These are phyloP conservation scores for Starmerella tilneyi DNA, from an alignment of 805 yeast species.

Conservation along the genomic window DNA sequence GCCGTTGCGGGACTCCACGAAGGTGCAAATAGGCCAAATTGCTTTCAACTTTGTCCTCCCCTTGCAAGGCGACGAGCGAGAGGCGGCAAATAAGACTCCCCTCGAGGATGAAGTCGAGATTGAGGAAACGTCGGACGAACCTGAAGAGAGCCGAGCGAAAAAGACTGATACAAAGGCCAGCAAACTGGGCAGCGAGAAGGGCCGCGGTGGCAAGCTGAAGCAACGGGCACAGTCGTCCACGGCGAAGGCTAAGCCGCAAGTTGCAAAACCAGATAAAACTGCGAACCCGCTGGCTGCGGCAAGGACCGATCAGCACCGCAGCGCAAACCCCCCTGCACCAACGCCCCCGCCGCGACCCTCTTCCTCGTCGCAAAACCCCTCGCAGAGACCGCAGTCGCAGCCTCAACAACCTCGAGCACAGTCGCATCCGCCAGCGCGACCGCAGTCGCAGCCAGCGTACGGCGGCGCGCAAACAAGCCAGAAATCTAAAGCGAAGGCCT, in stretches of 20 bases:
- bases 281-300: not conserved
- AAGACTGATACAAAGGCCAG: not conserved
- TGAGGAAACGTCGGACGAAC: slow-evolving; percentile 10
- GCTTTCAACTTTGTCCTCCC: slow-evolving; percentile 84
- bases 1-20: slow-evolving; percentile 60
- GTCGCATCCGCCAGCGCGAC: not conserved
- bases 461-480: not conserved
- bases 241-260: not conserved
- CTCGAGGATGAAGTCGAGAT: slow-evolving; percentile 9
- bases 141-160: not conserved
- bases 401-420: not conserved
- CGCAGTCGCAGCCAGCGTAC: not conserved
- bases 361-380: not conserved
- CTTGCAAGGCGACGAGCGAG: slow-evolving; percentile 32
- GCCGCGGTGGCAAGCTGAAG: slow-evolving; percentile 19
- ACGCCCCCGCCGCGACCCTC: not conserved
- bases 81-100: slow-evolving; percentile 4
- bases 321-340: not conserved
- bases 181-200: slow-evolving; percentile 16
- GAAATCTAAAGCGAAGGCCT: not conserved
- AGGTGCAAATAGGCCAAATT: slow-evolving; percentile 87
- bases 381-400: not conserved
- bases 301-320: not conserved
- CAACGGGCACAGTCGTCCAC: slow-evolving; percentile 14
- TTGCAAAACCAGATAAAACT: not conserved